phyloP scores from a whole-genome alignment of 768 basidiomycete genomes.

The Lactarius deliciosus region DNA sequence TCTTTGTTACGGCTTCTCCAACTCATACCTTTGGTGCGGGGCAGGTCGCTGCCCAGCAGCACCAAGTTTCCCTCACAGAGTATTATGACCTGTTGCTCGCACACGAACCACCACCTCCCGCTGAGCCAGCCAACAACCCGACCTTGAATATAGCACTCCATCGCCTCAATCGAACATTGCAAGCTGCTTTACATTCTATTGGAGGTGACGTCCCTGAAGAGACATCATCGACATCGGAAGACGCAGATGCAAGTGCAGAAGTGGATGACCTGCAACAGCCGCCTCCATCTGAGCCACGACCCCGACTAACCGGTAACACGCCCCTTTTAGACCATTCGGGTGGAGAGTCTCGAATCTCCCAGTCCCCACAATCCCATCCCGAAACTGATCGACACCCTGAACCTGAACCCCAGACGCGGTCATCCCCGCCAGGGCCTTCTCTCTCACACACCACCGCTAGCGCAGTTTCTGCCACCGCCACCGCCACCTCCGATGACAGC shows the following conservation, averaged over 20 bases:
- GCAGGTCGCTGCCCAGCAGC: constrained; percentile 88
- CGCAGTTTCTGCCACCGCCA: constrained; percentile 16
- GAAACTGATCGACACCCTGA: background rate
- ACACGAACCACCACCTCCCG: constrained; percentile 54
- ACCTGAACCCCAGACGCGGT: constrained; percentile 3
- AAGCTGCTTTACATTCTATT: constrained; percentile 69
- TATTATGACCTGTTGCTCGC: constrained; percentile 89
- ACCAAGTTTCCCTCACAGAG: constrained; percentile 80
- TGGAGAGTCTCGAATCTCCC: background rate
- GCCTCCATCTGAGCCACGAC: constrained; percentile 5
- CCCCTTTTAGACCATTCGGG: background rate
- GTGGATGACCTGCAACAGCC: background rate
- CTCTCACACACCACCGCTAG: background rate
- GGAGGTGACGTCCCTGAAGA: constrained; percentile 52
- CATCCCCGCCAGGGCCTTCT: constrained; percentile 6
- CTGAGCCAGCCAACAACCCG: constrained; percentile 57
- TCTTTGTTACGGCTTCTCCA: constrained; percentile 15
- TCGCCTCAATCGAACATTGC: constrained; percentile 67
- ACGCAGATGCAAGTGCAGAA: constrained; percentile 21
- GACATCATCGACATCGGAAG: constrained; percentile 18
- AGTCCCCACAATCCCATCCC: constrained; percentile 4
- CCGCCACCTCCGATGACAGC: constrained; percentile 18
- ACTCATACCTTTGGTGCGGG: background rate
- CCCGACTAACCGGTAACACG: background rate
- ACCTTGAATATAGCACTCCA: constrained; percentile 66